phyloP scores from a whole-genome alignment of 2,329 filamentous ascomycete genomes.

The Pseudogymnoascus sp. region DNA sequence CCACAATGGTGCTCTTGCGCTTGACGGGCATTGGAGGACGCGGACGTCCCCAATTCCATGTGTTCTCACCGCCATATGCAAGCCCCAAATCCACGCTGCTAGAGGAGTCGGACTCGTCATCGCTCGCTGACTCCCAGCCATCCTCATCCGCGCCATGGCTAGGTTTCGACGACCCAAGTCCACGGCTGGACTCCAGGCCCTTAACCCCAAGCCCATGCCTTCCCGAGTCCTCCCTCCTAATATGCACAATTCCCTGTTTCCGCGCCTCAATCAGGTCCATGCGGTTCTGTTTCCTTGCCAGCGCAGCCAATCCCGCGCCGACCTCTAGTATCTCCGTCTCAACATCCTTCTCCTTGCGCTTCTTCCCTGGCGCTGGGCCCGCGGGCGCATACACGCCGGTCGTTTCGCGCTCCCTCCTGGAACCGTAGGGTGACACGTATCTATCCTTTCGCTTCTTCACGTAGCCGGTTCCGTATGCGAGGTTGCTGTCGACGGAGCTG shows the following conservation, averaged over 20 bases:
- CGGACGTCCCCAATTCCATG: conserved; percentile 28
- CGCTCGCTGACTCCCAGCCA: conserved; percentile 53
- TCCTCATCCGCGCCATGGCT: conserved; percentile 40
- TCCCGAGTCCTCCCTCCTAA: conserved; percentile 1
- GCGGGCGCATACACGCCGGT: neutral
- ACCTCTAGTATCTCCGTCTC: conserved; percentile 41
- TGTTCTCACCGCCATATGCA: conserved; percentile 53
- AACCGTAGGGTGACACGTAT: neutral
- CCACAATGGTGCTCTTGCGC: conserved; percentile 45
- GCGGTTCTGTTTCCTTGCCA: conserved; percentile 35
- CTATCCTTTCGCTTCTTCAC: conserved; percentile 1
- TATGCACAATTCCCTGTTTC: conserved; percentile 11
- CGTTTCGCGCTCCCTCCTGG: neutral
- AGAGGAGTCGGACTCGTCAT: conserved; percentile 43
- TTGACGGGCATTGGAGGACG: conserved; percentile 27
- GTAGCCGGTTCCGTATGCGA: conserved; percentile 58
- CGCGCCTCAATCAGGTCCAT: conserved; percentile 30
- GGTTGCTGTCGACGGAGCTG: conserved; percentile 59
- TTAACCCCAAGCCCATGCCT: neutral
- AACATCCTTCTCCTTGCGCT: conserved; percentile 23
- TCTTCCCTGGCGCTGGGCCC: conserved; percentile 7
- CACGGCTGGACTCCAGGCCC: conserved; percentile 18
- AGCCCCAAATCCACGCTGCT: conserved; percentile 49
- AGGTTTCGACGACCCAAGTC: conserved; percentile 22
- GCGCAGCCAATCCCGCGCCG: conserved; percentile 38